A percentile compares a stretch with the other conserved stretches of the same genome.
These are phyloP conservation scores for Populus ilicifolia DNA, from an alignment of 345 rosid species.

Conservation along the genomic window DNA sequence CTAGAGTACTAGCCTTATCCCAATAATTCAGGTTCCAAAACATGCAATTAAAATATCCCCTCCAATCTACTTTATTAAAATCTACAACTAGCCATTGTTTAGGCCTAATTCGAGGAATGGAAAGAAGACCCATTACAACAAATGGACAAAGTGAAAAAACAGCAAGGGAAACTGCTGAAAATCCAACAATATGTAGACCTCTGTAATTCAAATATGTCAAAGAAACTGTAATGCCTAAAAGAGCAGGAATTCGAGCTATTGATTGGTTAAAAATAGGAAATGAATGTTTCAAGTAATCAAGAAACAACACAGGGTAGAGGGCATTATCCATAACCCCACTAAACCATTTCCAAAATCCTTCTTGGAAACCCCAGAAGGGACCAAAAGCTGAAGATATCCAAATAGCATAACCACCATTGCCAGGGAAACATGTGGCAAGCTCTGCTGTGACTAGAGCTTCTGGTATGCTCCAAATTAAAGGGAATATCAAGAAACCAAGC, in stretches of 20 bases:
- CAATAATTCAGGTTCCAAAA: constrained; percentile 96
- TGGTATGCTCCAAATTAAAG: constrained; percentile 84
- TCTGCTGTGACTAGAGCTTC: constrained; percentile 93
- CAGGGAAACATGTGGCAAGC: constrained; percentile 87
- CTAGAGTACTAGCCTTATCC: constrained; percentile 95
- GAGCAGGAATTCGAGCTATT: constrained; percentile 73
- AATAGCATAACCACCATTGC: constrained; percentile 84
- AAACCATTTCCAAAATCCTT: constrained; percentile 97
- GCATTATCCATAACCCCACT: constrained; percentile 98
- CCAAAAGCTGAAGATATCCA: constrained; percentile 95
- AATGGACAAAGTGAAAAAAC: constrained; percentile 76
- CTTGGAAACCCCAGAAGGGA: constrained; percentile 91
- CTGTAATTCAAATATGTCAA: constrained; percentile 83
- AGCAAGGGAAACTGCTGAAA: constrained; percentile 67
- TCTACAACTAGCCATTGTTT: constrained; percentile 67
- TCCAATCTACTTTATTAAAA: constrained; percentile 66
- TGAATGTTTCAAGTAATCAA: constrained; percentile 86
- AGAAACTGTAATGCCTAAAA: constrained; percentile 62
- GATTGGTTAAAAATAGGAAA: constrained; percentile 55
- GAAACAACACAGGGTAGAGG: constrained; percentile 77
- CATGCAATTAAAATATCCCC: constrained; percentile 83
- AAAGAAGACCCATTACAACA: constrained; percentile 58
- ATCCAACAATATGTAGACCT: constrained; percentile 79
- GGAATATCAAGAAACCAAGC: constrained; percentile 78
- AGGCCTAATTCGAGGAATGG: constrained; percentile 66